Evolutionary conservation across 805 yeast genomes (phyloP).

Genomic region (Wilhelminamyces savonicus): DNA sequence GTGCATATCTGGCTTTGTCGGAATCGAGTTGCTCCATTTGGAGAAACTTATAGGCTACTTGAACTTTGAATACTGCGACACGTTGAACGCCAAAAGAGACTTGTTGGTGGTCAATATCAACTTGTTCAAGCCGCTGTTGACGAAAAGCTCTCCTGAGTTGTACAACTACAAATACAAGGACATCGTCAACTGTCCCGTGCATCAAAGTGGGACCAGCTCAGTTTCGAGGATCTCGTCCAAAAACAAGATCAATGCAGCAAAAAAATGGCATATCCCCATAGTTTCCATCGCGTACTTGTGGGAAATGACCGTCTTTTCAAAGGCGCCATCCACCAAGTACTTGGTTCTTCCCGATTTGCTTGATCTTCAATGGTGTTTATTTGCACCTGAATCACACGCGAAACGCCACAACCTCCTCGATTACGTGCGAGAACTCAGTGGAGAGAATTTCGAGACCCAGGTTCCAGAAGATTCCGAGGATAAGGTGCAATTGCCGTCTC

Average conservation of each 20-base stretch:
- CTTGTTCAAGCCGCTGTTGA: conserved; percentile 33
- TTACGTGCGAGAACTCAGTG: conserved; percentile 9
- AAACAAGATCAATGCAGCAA: conserved; percentile 53
- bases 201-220: conserved; percentile 13
- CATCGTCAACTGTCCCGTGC: conserved; percentile 28
- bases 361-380: conserved; percentile 51
- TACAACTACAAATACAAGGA: conserved; percentile 30
- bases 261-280: conserved; percentile 52
- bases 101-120: conserved; percentile 50
- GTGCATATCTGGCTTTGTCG: conserved; percentile 69
- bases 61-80: conserved; percentile 45
- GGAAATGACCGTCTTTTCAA: conserved; percentile 38
- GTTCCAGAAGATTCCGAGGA: conserved; percentile 5
- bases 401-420: conserved; percentile 19
- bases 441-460: conserved; percentile 8
- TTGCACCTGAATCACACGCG: conserved; percentile 34
- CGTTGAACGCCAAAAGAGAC: conserved; percentile 47
- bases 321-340: conserved; percentile 6
- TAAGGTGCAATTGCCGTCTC: conserved; percentile 41
- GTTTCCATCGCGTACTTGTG: conserved; percentile 50
- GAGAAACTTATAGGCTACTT: conserved; percentile 53
- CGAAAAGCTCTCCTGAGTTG: conserved; percentile 34
- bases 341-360: conserved; percentile 33
- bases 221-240: conserved; percentile 39
- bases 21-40: conserved; percentile 67